Conservation (phyloP, 306 rosid genomes). For the Dalbergia cultrata region DNA sequence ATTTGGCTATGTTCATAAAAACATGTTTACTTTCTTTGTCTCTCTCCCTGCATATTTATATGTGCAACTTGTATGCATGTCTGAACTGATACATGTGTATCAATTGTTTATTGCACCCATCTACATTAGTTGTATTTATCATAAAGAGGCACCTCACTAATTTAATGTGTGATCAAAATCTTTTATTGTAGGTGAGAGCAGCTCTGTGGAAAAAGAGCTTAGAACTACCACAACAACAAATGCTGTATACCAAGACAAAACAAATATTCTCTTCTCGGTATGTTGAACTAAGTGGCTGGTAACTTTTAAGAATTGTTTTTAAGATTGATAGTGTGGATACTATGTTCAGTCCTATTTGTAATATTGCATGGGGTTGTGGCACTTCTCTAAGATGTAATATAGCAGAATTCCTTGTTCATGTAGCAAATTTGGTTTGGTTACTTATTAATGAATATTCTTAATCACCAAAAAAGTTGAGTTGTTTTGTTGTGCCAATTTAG, state of each 20-base stretch:
- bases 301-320: conserved; percentile 33
- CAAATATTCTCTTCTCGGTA: conserved; percentile 96
- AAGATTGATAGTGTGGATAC: conserved; percentile 18
- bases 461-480: no score
- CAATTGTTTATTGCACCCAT: conserved; percentile 22
- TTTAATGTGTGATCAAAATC: conserved; percentile 28
- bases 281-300: conserved; percentile 36
- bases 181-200: conserved; percentile 83
- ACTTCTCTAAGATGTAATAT: no score
- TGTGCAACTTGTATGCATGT: not conserved
- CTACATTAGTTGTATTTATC: conserved; percentile 3
- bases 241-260: conserved; percentile 98
- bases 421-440: no score
- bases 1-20: not conserved
- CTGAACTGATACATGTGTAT: conserved; percentile 2
- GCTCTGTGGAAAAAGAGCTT: conserved; percentile 94
- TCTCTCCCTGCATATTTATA: not conserved
- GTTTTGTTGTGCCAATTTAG: no score
- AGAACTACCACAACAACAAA: conserved; percentile 74
- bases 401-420: no score
- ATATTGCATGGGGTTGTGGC: no score
- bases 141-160: conserved; percentile 18
- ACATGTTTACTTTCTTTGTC: no score
- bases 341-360: not conserved
- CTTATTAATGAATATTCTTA: no score